A percentile compares a stretch with the other conserved stretches of the same genome.
phyloP scores from a whole-genome alignment of 129 eudicot genomes.

The Silybum marianum region DNA sequence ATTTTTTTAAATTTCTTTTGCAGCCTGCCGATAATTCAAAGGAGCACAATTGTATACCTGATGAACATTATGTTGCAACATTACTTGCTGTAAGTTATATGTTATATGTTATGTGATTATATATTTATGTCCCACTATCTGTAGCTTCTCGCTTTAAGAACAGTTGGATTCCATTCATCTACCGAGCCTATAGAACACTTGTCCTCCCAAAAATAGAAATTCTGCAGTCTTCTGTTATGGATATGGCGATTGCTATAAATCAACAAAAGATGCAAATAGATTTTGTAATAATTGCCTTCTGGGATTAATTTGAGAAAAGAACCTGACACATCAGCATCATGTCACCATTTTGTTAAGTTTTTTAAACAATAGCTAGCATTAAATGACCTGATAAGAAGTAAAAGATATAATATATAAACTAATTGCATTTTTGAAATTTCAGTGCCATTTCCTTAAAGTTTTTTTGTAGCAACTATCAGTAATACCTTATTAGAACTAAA shows the following conservation, averaged over 20 bases:
- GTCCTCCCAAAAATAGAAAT: background rate
- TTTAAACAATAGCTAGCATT: too few species aligned
- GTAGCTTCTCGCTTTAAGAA: conserved; percentile 12
- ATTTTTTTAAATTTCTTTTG: conserved; percentile 12
- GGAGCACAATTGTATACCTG: conserved; percentile 98
- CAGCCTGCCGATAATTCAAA: conserved; percentile 80
- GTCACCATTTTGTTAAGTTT: too few species aligned
- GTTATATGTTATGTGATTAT: conserved; percentile 32
- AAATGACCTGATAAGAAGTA: too few species aligned
- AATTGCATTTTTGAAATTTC: too few species aligned
- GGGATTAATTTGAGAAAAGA: background rate
- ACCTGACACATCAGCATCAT: background rate
- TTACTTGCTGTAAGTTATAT: conserved; percentile 75
- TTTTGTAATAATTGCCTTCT: background rate
- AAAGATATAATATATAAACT: too few species aligned
- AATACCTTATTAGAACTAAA: background rate
- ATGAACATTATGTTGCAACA: conserved; percentile 93
- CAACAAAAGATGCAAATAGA: too few species aligned
- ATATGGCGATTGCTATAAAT: background rate
- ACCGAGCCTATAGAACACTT: background rate
- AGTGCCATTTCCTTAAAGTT: background rate
- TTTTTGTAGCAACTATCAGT: background rate
- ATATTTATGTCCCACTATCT: background rate
- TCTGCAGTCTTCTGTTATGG: background rate
- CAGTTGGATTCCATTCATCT: background rate